Conservation (phyloP, 1,284 basidiomycete genomes). For the Spongiforma sp. region DNA sequence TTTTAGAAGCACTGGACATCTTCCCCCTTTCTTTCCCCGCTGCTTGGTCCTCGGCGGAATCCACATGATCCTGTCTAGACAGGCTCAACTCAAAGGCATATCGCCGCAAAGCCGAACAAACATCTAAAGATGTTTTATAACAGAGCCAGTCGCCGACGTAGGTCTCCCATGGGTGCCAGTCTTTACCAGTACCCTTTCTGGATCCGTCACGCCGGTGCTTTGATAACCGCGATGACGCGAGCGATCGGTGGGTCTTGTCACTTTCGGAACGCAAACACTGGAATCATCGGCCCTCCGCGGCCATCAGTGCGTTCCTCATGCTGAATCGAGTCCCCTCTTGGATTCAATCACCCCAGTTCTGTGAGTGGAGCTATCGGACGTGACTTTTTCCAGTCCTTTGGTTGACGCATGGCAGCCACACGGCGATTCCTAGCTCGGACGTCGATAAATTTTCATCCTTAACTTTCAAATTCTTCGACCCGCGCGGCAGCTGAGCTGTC, state of each 20-base stretch:
- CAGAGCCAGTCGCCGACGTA: too few relatives aligned
- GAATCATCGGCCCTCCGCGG: conserved; percentile 8
- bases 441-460: background rate
- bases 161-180: too few relatives aligned
- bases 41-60: too few relatives aligned
- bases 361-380: background rate
- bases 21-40: too few relatives aligned
- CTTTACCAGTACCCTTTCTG: too few relatives aligned
- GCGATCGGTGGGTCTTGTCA: background rate
- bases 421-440: too few relatives aligned
- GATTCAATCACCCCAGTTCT: background rate
- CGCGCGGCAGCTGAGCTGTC: background rate
- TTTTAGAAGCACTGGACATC: too few relatives aligned
- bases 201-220: too few relatives aligned
- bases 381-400: background rate
- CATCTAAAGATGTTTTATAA: too few relatives aligned
- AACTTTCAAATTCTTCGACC: background rate
- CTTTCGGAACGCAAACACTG: background rate
- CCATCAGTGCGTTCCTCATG: conserved; percentile 6
- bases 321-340: background rate
- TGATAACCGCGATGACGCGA: background rate
- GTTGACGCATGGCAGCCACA: conserved; percentile 1
- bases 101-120: too few relatives aligned
- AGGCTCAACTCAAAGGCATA: too few relatives aligned
- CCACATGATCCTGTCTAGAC: too few relatives aligned